Base-by-base conservation (phyloP, 805 yeast genomes). In the Starmera quercuum region DNA sequence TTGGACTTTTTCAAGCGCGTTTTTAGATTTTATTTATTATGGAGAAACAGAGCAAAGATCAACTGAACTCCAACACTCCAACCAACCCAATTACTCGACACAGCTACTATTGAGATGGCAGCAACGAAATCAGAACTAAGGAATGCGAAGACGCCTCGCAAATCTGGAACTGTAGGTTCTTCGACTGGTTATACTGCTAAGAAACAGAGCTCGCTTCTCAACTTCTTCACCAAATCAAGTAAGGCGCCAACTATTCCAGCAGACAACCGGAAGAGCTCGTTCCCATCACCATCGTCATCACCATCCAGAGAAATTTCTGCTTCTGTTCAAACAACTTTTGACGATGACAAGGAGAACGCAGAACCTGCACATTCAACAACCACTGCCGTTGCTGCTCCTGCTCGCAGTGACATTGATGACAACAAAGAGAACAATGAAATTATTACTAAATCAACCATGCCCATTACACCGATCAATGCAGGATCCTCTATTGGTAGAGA, bases 151-250 rank as follows among this genome's bases (percentile, higher is more conserved):
- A 27, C 30, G n/a, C 30, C 30, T 9, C 30, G 30, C 14, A 27
- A 18, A 15, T 4, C 14, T 9, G 9, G 4, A 11, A 7, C 21
- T 4, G 19, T 18, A 19, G 14, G 21, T 12, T 14, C n/a, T 13
- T 16, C 22, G 19, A 9, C 30, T 11, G 20, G 30, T 10, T 27
- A 20, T 6, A 17, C 20, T 9, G 30, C n/a, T 7, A 27, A 27
- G 29, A 42, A 42, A 19, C 46, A 42, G 18, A 17, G 38, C 2
- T 35, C 42, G 3, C 15, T 42, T 26, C 8, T 42, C 31, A 38
- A 28, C 26, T 42, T 42, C 34, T 42, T 42, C 24, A 29, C 35
- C 6, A 42, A 42, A 16, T 13, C 31, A 2, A 10, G 24, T 3
- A 24, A 24, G n/a, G n/a, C n/a, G n/a, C n/a, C n/a, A n/a, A n/a